Evolutionary conservation across 2,329 filamentous ascomycete genomes (phyloP), one percentile per base, ranked within the genome.

Genomic region (Grosmannia serpens): DNA sequence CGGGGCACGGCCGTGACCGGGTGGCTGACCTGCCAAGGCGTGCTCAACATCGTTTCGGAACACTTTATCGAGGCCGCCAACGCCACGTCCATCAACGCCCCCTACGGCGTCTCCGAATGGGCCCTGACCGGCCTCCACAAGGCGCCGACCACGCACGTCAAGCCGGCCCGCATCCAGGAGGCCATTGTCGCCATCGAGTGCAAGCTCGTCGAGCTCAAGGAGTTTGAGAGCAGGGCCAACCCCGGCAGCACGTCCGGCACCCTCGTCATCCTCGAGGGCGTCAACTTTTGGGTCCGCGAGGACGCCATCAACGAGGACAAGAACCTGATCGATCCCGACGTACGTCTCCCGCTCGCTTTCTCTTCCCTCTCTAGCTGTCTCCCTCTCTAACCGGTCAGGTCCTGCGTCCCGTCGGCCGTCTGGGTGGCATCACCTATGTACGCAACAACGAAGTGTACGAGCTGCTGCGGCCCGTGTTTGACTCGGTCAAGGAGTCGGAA

Each of bases 51-150:
- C 67, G 88, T 96, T 67, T 84, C 81, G 10, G 91, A 96, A 74
- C 81, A 85, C 68, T 95, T 86, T 68, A 68, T 94, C 67, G 91
- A 96, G 75, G 91, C 91, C 0, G 91, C 91, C 53, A 96, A 96
- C 71, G 78, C 84, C n/a, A 82, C 86, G 3, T 80, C 80, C 53
- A 83, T 95, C 65, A 89, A 96, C 70, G 82, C 89, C 0, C 91
- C 91, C 0, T 84, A 84, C 62, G 89, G 87, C 1, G 74, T 82
- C 1, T 87, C 83, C 1, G 91, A 96, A 72, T 96, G 91, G 90
- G 78, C 80, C 1, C 73, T 94, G 29, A 83, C 81, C 33, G 91
- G 91, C 0, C 74, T 96, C 63, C 89, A 62, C 52, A 86, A 88
- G 0, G 84, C 79, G 1, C 78, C 79, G 64, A 86, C 82, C 59